Conservation (phyloP, 306 rosid species). For the Bauhinia variegata region DNA sequence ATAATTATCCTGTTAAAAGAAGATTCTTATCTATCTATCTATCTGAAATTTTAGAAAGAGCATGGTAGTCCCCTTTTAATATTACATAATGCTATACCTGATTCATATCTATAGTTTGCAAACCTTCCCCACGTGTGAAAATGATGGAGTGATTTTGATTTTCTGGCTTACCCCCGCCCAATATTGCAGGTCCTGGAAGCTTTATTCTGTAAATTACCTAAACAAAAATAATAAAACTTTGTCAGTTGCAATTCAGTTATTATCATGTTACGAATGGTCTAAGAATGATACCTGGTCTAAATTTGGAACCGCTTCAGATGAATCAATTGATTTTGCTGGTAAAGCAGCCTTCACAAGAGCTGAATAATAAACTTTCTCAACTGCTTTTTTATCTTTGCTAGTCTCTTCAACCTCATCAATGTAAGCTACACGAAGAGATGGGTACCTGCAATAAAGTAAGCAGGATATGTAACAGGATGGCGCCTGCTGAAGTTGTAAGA, state of each 20-base stretch:
- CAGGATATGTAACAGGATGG: constrained; percentile 28
- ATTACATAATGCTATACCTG: constrained; percentile 59
- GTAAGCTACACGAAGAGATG: constrained; percentile 92
- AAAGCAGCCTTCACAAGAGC: constrained; percentile 86
- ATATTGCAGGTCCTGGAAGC: constrained; percentile 96
- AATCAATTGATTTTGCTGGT: constrained; percentile 71
- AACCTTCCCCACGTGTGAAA: constrained; percentile 97
- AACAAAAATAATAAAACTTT: constrained; percentile 39
- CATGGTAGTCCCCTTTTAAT: background rate
- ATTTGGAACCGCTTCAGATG: constrained; percentile 74
- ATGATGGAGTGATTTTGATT: constrained; percentile 98
- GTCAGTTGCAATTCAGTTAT: constrained; percentile 14
- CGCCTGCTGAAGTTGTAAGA: constrained; percentile 24
- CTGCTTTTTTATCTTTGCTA: constrained; percentile 59
- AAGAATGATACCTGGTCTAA: constrained; percentile 75
- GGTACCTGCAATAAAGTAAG: constrained; percentile 62
- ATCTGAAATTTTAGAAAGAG: constrained; percentile 1
- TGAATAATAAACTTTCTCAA: constrained; percentile 81
- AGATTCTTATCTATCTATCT: constrained; percentile 31
- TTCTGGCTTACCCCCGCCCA: constrained; percentile 98
- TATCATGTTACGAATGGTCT: constrained; percentile 31
- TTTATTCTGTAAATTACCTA: constrained; percentile 83
- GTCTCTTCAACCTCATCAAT: constrained; percentile 93
- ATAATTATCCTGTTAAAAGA: constrained; percentile 81
- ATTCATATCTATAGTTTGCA: constrained; percentile 98